Evolutionary conservation across 208 protist genomes (phyloP).

Genomic region (Vickermania ingenoplastis): DNA sequence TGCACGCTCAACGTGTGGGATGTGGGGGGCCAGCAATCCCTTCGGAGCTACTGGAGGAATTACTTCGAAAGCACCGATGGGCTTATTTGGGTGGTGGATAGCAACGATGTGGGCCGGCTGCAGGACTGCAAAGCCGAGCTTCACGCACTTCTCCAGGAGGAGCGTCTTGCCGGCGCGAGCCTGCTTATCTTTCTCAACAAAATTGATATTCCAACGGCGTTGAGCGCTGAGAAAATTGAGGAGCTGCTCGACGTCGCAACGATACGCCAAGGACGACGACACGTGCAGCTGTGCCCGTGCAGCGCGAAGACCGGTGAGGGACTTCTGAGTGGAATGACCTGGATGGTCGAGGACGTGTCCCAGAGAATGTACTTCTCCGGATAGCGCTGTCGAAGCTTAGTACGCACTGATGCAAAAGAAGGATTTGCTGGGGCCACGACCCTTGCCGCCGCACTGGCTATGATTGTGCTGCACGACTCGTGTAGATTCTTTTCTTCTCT

Average conservation of each 20-base stretch:
- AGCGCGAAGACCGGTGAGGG: slow-evolving; percentile 94
- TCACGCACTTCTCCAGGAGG: slow-evolving; percentile 89
- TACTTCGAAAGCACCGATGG: slow-evolving; percentile 97
- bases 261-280: slow-evolving; percentile 73
- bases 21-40: slow-evolving; percentile 98
- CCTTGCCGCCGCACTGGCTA: neutral
- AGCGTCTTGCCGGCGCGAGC: slow-evolving; percentile 96
- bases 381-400: slow-evolving; percentile 6
- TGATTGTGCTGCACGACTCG: slow-evolving; percentile 3
- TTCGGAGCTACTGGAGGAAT: slow-evolving; percentile 98
- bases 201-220: slow-evolving; percentile 92
- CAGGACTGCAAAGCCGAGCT: slow-evolving; percentile 95
- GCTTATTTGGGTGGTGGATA: slow-evolving; percentile 97
- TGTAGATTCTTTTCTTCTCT: slow-evolving; percentile 11
- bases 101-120: slow-evolving; percentile 84
- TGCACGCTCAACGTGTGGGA: slow-evolving; percentile 99
- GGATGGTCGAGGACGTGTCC: slow-evolving; percentile 97
- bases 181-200: slow-evolving; percentile 99
- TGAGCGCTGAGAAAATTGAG: slow-evolving; percentile 58
- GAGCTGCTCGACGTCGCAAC: slow-evolving; percentile 60
- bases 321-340: slow-evolving; percentile 96
- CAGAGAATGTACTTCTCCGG: slow-evolving; percentile 79
- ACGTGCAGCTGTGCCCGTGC: slow-evolving; percentile 94
- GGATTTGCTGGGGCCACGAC: neutral
- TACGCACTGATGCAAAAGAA: neutral